These are phyloP conservation scores for Pythium apleroticum DNA, from an alignment of 352 stramenopile species.

Conservation along the genomic window DNA sequence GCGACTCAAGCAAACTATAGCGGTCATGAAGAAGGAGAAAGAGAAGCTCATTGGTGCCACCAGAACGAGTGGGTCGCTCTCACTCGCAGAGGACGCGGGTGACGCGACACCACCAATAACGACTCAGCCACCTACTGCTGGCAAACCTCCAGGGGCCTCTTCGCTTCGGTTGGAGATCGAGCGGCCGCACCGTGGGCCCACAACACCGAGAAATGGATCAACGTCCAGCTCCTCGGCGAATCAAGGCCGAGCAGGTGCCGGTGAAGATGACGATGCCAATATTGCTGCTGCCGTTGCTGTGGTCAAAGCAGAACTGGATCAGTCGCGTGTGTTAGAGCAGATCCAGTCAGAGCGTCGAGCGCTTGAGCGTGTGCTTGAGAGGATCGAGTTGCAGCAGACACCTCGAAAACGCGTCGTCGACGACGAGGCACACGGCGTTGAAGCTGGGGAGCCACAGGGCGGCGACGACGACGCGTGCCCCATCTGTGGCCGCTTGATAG, in stretches of 20 bases:
- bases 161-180: conserved; percentile 5
- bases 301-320: conserved; percentile 1
- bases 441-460: neutral
- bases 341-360: conserved; percentile 35
- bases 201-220: neutral
- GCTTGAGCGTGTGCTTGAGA: conserved; percentile 45
- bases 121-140: neutral
- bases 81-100: neutral
- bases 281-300: neutral
- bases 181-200: neutral
- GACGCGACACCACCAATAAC: neutral
- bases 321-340: conserved; percentile 12
- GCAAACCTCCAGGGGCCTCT: no score
- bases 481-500: conserved; percentile 52
- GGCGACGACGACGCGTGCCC: conserved; percentile 43
- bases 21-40: conserved; percentile 10
- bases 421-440: neutral
- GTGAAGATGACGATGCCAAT: neutral
- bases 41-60: neutral
- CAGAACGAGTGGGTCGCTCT: neutral
- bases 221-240: neutral
- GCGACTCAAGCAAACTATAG: conserved; percentile 35
- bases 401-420: neutral
- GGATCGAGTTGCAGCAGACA: conserved; percentile 20
- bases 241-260: neutral